A percentile compares a stretch with the other conserved stretches of the same genome.
Conservation (phyloP, 2,329 filamentous ascomycete species). For the Exophiala phaeomuriformis region DNA sequence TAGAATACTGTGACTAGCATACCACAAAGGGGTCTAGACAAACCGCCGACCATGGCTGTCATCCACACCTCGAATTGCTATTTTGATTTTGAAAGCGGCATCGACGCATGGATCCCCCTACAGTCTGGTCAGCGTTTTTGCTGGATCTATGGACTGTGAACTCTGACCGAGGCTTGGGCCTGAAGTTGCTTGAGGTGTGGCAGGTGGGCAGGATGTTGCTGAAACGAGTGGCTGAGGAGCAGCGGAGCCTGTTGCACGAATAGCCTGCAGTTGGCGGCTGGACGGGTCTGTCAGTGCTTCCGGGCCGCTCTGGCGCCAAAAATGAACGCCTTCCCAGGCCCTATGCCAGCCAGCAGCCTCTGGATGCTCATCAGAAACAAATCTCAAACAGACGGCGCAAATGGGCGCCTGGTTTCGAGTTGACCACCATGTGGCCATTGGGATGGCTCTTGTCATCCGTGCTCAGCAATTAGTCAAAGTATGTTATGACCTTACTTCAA, state of each 20-base stretch:
- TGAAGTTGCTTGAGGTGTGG: conserved; percentile 10
- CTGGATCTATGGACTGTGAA: conserved; percentile 10
- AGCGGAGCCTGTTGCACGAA: conserved; percentile 14
- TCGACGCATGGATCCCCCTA: background rate
- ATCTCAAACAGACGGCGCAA: conserved; percentile 26
- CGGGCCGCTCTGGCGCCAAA: conserved; percentile 18
- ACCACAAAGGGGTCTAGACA: background rate
- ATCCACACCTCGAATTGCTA: conserved; percentile 11
- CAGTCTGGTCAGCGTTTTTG: conserved; percentile 20
- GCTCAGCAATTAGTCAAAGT: no score
- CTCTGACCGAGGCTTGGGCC: conserved; percentile 4
- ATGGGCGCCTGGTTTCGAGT: conserved; percentile 8
- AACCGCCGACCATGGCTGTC: conserved; percentile 2
- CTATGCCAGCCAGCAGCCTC: conserved; percentile 7
- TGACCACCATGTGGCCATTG: background rate
- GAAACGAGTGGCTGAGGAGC: conserved; percentile 27
- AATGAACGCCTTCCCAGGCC: conserved; percentile 1
- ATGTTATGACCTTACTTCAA: no score
- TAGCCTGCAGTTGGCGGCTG: conserved; percentile 16
- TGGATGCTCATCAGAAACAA: conserved; percentile 20
- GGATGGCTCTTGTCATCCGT: no score
- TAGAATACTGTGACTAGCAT: background rate
- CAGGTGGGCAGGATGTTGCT: conserved; percentile 6
- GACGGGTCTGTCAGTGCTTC: conserved; percentile 3
- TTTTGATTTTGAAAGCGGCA: conserved; percentile 15